Conservation (phyloP, 2,329 filamentous ascomycete genomes). For the Diaporthe humulicola region DNA sequence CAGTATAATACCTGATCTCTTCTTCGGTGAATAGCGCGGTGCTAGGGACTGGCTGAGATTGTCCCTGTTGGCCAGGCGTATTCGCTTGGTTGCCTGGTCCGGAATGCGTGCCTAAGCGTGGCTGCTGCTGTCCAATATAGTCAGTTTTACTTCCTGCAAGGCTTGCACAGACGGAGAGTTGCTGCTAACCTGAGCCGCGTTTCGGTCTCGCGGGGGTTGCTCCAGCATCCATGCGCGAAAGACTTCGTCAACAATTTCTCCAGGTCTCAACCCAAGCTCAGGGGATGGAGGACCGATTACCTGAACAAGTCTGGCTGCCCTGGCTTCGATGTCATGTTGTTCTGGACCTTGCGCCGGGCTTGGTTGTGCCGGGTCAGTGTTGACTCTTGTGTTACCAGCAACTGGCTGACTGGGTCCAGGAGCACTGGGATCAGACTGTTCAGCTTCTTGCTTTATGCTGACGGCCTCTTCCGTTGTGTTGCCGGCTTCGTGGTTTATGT, state of each 20-base stretch:
- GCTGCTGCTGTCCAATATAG: neutral
- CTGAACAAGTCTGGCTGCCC: neutral
- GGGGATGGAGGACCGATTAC: neutral
- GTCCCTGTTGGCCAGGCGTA: too few species aligned
- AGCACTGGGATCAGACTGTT: too few species aligned
- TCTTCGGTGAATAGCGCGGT: neutral
- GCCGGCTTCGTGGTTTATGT: neutral
- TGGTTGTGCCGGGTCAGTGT: neutral
- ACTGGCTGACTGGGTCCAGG: neutral
- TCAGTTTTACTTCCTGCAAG: neutral
- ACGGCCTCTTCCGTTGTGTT: too few species aligned
- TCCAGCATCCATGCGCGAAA: fast-evolving
- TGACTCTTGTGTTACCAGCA: neutral
- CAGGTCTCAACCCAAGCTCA: neutral
- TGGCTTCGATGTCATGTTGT: neutral
- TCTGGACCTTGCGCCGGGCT: neutral
- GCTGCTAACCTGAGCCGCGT: neutral
- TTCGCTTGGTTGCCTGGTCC: neutral
- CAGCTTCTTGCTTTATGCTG: neutral
- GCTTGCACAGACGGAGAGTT: neutral
- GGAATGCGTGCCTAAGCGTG: fast-evolving
- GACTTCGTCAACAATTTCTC: neutral
- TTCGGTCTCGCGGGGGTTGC: too few species aligned
- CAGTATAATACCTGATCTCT: neutral
- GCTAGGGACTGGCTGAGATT: too few species aligned